Evolutionary conservation across 441 rosid species (phyloP), one percentile per base, ranked within the genome.

Genomic region (Aleurites moluccanus): DNA sequence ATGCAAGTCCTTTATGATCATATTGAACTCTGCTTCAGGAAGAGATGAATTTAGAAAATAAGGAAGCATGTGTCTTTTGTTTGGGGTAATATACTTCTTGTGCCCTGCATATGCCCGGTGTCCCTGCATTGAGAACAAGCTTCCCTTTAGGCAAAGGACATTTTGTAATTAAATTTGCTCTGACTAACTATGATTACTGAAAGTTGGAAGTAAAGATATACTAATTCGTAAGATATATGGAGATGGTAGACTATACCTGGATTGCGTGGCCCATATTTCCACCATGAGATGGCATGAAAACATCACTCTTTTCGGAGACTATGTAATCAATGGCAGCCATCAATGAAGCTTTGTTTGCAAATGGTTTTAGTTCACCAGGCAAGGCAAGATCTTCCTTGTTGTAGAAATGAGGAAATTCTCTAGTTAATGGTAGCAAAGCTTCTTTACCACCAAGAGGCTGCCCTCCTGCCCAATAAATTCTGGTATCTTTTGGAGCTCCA

Each of bases 241-340:
- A 52, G 38, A 56, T 23, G 47, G 21, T 28, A 33, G 62, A 40
- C 52, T 14, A 69, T 85, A 91, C 98, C 97, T 91, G 98, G 78
- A 94, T 83, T 2, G 96, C 90, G 6, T 90, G 99, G 35, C 97
- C 98, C 99, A 95, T 95, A 75, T 95, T 95, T 77, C 99, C 99
- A 60, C 99, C 99, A 20, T 92, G 98, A 76, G 99, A 95, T 67
- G 99, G 90, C 98, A 95, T 90, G 85, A 95, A 95, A 77, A 92
- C 91, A 57, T 95, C 93, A 67, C 99, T 93, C 66, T 82, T 84
- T 71, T 85, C 90, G 0, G 94, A 90, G 35, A 95, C 96, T 73
- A 95, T 77, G 49, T 84, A 90, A 81, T 95, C 98, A 11, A 93
- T 85, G 11, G 98, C 97, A 70, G 99, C 98, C 96, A 95, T 82